Percentiles rank a stretch among this genome's conserved stretches.
These are phyloP conservation scores for Macrolepiota dolichaula DNA, from an alignment of 768 basidiomycete genomes.

Conservation along the genomic window DNA sequence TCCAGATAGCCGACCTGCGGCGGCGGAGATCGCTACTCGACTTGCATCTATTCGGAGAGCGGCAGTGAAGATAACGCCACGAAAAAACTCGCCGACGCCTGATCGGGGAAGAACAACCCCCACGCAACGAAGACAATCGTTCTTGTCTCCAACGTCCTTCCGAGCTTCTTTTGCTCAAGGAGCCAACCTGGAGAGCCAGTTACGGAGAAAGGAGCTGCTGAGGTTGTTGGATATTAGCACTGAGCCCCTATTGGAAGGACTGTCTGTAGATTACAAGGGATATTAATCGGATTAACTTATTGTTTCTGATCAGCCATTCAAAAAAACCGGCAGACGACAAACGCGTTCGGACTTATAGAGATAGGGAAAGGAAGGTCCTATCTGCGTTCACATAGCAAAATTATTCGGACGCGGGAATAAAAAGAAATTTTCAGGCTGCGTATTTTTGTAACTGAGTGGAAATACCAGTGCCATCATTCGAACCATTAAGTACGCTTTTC, in stretches of 20 bases:
- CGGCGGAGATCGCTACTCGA: slow-evolving; percentile 1
- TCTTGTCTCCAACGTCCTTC: slow-evolving; percentile 1
- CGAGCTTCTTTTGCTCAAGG: slow-evolving; percentile 3
- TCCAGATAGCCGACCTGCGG: slow-evolving; percentile 18
- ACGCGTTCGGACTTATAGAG: too few relatives aligned
- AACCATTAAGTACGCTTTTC: not conserved
- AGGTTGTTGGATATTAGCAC: slow-evolving; percentile 6
- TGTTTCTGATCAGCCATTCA: not conserved
- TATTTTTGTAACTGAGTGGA: not conserved
- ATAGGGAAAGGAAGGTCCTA: too few relatives aligned
- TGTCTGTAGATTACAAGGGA: not conserved
- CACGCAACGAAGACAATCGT: not conserved
- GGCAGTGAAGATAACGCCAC: not conserved
- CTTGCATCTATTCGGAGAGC: not conserved
- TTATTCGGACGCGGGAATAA: not conserved
- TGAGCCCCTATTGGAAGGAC: not conserved
- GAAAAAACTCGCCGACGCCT: not conserved
- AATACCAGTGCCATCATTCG: not conserved
- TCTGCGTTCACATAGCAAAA: too few relatives aligned
- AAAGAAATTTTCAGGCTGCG: not conserved
- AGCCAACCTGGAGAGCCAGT: slow-evolving; percentile 1
- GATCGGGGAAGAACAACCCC: not conserved
- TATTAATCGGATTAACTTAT: not conserved
- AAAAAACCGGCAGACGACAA: too few relatives aligned
- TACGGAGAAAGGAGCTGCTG: slow-evolving; percentile 4